Conservation (phyloP, 2,329 filamentous ascomycete species). For the Colletotrichum destructivum region DNA sequence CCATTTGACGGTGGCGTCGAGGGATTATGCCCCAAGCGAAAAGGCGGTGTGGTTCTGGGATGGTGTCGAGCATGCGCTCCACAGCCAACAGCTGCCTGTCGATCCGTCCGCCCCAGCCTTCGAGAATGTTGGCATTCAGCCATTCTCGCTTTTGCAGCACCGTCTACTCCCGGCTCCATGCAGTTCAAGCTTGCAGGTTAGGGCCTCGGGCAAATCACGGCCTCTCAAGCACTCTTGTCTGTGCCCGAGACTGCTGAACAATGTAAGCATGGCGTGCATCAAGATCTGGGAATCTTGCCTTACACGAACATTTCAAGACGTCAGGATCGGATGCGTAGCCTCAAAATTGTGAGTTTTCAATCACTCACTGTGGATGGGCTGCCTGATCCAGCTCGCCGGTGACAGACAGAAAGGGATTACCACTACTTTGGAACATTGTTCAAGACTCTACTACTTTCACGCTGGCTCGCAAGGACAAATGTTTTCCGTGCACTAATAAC, state of each 20-base stretch:
- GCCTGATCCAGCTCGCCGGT: not conserved
- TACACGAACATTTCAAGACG: conserved; percentile 4
- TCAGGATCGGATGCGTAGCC: not conserved
- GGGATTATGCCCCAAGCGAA: conserved; percentile 40
- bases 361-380: not conserved
- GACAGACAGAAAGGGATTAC: not conserved
- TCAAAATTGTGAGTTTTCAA: not conserved
- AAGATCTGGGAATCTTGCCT: conserved; percentile 30
- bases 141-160: not conserved
- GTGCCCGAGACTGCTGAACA: conserved; percentile 11
- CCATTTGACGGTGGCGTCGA: conserved; percentile 34
- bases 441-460: not conserved
- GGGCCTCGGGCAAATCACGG: conserved; percentile 20
- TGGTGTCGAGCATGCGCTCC: conserved; percentile 39
- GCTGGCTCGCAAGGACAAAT: not conserved
- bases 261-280: conserved; percentile 41
- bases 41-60: conserved; percentile 44
- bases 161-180: conserved; percentile 9
- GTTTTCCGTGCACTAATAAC: not conserved
- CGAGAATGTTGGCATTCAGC: conserved; percentile 13
- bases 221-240: not conserved
- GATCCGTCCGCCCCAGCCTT: conserved; percentile 16
- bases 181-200: conserved; percentile 9
- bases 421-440: not conserved
- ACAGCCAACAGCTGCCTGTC: conserved; percentile 31